Evolutionary conservation across 164 flowering plant genomes (phyloP), one percentile per base, ranked within the genome.

Genomic region (Paratinospora sagittata): DNA sequence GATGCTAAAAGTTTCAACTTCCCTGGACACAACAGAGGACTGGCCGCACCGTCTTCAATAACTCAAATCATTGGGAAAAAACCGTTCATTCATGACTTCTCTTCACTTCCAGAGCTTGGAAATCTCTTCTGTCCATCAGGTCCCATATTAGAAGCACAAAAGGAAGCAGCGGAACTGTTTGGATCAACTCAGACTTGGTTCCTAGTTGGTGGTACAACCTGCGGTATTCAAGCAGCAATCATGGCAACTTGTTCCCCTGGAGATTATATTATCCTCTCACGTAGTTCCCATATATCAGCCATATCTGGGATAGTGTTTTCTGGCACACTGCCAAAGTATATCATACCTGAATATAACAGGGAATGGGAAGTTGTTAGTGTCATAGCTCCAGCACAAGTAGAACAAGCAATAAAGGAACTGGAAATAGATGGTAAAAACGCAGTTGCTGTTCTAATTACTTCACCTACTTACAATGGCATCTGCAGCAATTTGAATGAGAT

Each of bases 1-100:
- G 75, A 79, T 77, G 87, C 76, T 58, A 93, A 90, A n/a, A 76
- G 84, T 67, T 87, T 92, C 71, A 90, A 90, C 75, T 92, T 92
- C 73, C 97, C 96, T 0, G 97, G 97, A n/a, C 97, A 92, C 72
- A 92, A 92, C 73, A 84, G 91, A 77, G 97, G 95, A 11, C 82
- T 68, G 12, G 92, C 90, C 60, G 93, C 96, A 12, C 89, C 87
- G 12, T 70, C 82, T 47, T 75, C 79, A 36, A 63, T 86, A 39
- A 63, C 81, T 43, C 69, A 73, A 24, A 82, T 86, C 37, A 82
- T 86, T 70, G 89, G 89, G 1, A 17, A 8, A 47, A 24, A 65
- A 39, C 83, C 85, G 23, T 84, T 79, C 71, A 67, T 71, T 69
- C 85, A 84, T 65, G 86, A 86, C 67, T 72, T 86, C 27, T 82